These are phyloP conservation scores for Reutealis trisperma DNA, from an alignment of 345 rosid species.

Conservation along the genomic window DNA sequence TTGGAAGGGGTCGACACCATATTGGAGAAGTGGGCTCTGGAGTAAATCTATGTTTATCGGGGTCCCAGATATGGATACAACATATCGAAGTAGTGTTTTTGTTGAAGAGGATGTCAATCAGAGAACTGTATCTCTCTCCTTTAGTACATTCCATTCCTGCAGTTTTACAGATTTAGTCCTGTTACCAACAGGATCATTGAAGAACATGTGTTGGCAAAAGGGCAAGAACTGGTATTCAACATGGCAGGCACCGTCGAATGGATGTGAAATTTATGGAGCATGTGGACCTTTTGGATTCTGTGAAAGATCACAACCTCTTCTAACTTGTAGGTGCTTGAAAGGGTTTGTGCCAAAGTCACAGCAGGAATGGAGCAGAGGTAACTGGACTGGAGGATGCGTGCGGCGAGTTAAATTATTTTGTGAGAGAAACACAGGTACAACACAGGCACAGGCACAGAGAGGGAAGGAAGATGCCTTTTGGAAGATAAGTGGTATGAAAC, in stretches of 20 bases:
- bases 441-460: not conserved
- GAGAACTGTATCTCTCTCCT: not conserved
- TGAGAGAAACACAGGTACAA: not conserved
- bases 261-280: slow-evolving; percentile 43
- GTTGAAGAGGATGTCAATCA: too few relatives aligned
- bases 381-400: slow-evolving; percentile 35
- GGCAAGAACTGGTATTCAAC: not conserved
- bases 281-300: slow-evolving; percentile 54
- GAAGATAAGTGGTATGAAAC: slow-evolving; percentile 34
- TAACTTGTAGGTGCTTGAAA: slow-evolving; percentile 48
- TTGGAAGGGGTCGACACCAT: not conserved
- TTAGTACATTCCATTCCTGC: not conserved
- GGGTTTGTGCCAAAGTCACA: slow-evolving; percentile 46
- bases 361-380: slow-evolving; percentile 39
- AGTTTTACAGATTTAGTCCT: not conserved
- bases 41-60: too few relatives aligned
- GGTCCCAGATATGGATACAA: too few relatives aligned
- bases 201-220: not conserved
- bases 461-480: slow-evolving; percentile 41
- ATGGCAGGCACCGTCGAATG: not conserved
- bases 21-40: not conserved
- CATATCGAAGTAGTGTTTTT: too few relatives aligned
- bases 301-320: not conserved
- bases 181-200: not conserved
- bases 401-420: slow-evolving; percentile 38